A percentile compares a stretch with the other conserved stretches of the same genome.
phyloP scores from a whole-genome alignment of 2,329 filamentous ascomycete genomes.

The Botrytis paeoniae region DNA sequence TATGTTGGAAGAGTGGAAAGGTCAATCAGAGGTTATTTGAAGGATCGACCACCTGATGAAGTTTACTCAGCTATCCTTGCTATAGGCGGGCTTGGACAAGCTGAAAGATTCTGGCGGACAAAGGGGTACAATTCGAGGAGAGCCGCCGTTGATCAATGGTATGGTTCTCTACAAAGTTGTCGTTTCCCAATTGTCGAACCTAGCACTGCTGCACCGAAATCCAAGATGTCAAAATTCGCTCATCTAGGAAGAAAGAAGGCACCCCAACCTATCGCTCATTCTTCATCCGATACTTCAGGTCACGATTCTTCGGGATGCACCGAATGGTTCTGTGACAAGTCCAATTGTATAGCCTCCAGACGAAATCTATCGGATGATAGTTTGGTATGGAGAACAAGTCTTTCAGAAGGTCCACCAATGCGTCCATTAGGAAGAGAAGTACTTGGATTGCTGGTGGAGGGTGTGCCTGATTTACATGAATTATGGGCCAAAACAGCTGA shows the following conservation, averaged over 20 bases:
- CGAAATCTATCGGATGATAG: conserved; percentile 37
- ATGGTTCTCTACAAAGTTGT: conserved; percentile 49
- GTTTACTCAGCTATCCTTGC: conserved; percentile 59
- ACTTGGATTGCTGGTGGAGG: conserved; percentile 49
- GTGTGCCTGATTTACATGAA: conserved; percentile 56
- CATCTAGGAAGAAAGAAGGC: conserved; percentile 56
- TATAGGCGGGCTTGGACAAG: conserved; percentile 60
- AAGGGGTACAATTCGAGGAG: conserved; percentile 62
- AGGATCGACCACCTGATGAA: conserved; percentile 60
- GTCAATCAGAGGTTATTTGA: conserved; percentile 60
- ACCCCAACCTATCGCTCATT: conserved; percentile 14
- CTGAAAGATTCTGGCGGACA: conserved; percentile 63
- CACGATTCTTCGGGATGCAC: conserved; percentile 34
- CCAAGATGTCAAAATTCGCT: conserved; percentile 47
- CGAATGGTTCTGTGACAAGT: conserved; percentile 39
- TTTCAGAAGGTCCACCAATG: conserved; percentile 63
- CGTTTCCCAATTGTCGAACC: conserved; percentile 35
- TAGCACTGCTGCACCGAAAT: conserved; percentile 41
- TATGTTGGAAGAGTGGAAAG: conserved; percentile 62
- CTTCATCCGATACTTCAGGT: conserved; percentile 16
- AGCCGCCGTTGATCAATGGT: conserved; percentile 59
- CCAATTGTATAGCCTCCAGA: conserved; percentile 31
- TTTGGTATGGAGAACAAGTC: conserved; percentile 56
- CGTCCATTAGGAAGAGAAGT: conserved; percentile 50
- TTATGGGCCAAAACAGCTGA: conserved; percentile 64